phyloP scores from a whole-genome alignment of 2,329 filamentous ascomycete genomes.

The Tolypocladium guangdongense region DNA sequence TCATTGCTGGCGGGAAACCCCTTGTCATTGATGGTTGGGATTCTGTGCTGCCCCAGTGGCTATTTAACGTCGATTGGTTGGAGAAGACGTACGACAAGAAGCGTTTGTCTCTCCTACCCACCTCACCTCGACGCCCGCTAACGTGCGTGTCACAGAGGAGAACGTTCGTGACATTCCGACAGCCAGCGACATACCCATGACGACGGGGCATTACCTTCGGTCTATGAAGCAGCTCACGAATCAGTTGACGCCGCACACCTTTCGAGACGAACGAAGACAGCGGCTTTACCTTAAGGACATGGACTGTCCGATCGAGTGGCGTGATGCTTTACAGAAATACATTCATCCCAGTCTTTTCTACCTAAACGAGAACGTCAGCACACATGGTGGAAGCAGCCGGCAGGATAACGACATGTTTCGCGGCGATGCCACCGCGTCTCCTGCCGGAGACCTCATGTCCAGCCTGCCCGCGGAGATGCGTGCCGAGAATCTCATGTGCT shows the following conservation, averaged over 20 bases:
- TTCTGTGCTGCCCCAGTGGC: constrained; percentile 57
- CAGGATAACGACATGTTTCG: constrained; percentile 29
- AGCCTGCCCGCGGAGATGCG: constrained; percentile 78
- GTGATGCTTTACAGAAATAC: constrained; percentile 62
- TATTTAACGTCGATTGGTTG: constrained; percentile 76
- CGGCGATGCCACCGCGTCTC: constrained; percentile 48
- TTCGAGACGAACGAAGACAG: constrained; percentile 68
- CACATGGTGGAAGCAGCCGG: constrained; percentile 19
- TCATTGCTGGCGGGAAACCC: constrained; percentile 76
- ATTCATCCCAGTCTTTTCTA: constrained; percentile 83
- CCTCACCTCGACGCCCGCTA: constrained; percentile 4
- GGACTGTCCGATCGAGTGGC: constrained; percentile 84
- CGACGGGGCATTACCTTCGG: constrained; percentile 79
- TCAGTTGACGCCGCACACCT: constrained; percentile 68
- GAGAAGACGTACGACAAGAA: constrained; percentile 69
- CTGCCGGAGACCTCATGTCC: constrained; percentile 89
- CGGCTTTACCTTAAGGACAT: constrained; percentile 95
- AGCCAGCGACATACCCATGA: constrained; percentile 68
- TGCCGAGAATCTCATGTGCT: constrained; percentile 96
- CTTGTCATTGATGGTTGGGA: constrained; percentile 88
- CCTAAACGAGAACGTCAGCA: constrained; percentile 65
- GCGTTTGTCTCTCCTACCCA: constrained; percentile 36
- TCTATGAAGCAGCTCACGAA: constrained; percentile 77
- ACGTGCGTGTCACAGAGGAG: constrained; percentile 48
- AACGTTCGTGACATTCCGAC: constrained; percentile 70